Percentiles rank a stretch among this genome's conserved stretches.
These are phyloP conservation scores for Beauveria scarabaeidicola DNA, from an alignment of 2,329 filamentous ascomycete species.

Conservation along the genomic window DNA sequence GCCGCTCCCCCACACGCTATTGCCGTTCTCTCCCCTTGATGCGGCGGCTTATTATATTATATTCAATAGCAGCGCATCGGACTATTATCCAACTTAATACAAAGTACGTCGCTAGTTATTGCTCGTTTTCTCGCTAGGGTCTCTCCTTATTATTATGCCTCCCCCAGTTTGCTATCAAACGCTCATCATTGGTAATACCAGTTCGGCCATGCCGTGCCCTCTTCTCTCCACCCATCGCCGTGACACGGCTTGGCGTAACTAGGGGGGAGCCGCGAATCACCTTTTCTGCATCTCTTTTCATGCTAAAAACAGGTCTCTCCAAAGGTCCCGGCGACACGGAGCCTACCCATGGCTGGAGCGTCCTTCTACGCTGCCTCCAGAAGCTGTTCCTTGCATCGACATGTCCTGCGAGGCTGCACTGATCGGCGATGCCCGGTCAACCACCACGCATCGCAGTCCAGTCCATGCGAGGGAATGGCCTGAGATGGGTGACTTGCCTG, in stretches of 20 bases:
- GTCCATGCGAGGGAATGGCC: background rate
- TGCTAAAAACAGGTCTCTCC: background rate
- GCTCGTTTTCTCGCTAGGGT: background rate
- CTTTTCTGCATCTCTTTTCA: background rate
- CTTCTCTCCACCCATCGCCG: background rate
- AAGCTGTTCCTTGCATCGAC: background rate
- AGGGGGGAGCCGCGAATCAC: background rate
- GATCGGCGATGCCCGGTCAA: background rate
- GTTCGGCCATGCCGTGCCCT: background rate
- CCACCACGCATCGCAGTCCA: background rate
- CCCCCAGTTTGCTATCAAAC: background rate
- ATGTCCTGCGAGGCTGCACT: background rate
- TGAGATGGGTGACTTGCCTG: background rate
- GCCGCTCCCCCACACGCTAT: conserved; percentile 27
- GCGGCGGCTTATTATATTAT: background rate
- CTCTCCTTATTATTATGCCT: background rate
- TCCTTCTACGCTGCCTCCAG: conserved; percentile 7
- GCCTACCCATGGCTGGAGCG: background rate
- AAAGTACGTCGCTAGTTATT: background rate
- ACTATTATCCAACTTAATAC: background rate
- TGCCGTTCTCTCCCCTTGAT: background rate
- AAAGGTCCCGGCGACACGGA: background rate
- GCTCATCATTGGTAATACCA: background rate
- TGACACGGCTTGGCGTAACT: background rate
- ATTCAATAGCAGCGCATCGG: background rate